Evolutionary conservation across 139 green algal species (phyloP), one percentile per base, ranked within the genome.

Genomic region (Mesotaenium endlicherianum): DNA sequence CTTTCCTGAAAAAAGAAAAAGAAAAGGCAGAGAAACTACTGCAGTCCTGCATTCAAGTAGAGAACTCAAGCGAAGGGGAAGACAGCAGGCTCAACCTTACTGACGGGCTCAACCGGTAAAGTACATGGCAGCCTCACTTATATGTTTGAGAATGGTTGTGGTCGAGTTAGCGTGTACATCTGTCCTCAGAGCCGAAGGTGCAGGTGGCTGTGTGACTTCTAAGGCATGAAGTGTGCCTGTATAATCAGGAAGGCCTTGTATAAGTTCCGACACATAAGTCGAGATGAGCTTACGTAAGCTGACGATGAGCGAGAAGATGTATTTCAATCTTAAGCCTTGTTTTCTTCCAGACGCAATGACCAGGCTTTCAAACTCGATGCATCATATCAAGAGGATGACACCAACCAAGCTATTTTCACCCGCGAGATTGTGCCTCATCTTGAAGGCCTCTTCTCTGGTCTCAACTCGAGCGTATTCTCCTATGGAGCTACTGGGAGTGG

Each of bases 401-500:
- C 11, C 8, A 72, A 5, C 5, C 5, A 6, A 11, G 11, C 8
- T 38, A 78, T 78, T 53, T 78, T 78, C 20, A 44, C 70, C n/a
- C 34, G 34, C 41, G 70, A 78, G 47, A 6, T 78, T 3, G 70
- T 47, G 47, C 70, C 70, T 3, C 70, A 47, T 6, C 70, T 78
- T 4, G 41, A 67, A 31, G 70, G 16, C 41, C 41, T 78, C 42
- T 49, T 39, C 34, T 45, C 38, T 4, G 70, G 70, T 5, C 49
- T 44, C 70, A 78, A 78, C 8, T n/a, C 70, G 4, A 78, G 30
- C 20, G 20, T 78, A 4, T 69, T 78, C 11, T 3, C 70, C 16
- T 78, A 78, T 49, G 70, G 70, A 20, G 70, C 70, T 31, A 78
- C 70, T 6, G 70, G 70, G 6, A 78, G 70, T 78, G 70, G 70